Evolutionary conservation across 192 early-diverging fungal genomes (phyloP), one percentile per base, ranked within the genome.

Genomic region (Entomortierella beljakovae): DNA sequence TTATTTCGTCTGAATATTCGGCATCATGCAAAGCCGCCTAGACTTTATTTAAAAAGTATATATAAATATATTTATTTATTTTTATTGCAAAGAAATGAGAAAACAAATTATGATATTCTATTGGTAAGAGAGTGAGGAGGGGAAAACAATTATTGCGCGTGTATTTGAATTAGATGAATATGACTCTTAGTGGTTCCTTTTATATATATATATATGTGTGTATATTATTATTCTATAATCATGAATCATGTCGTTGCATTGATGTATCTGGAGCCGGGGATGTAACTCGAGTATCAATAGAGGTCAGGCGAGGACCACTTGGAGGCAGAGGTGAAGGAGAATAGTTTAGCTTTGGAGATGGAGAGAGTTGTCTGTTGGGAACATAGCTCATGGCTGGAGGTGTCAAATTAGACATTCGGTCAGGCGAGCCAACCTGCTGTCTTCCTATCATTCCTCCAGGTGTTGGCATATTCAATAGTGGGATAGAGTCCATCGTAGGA

Each of bases 371-470:
- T 20, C 66, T 60, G 29, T 56, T 72, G 28, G 61, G 70, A 22
- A 48, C 40, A 46, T 64, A 26, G 16, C 40, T 31, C 61, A 52
- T 59, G 0, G 46, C 54, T 33, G 61, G 70, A 20, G 70, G 64
- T 3, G 66, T 51, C 29, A 57, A 6, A 8, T 56, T 68, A 3
- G 73, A 68, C 42, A 57, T 64, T 0, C 64, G 64, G 23, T 68
- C 64, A 20, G 65, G 73, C 15, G 42, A 50, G 6, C 22, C 53
- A 25, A 56, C 61, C 3, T 49, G 53, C 53, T 68, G 60, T 13
- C 73, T 53, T 35, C 73, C 73, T 68, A 77, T 77, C 66, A 61
- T 77, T 28, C 75, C 75, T 29, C 66, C 66, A 6, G 75, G 75
- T n/a, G 75, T 61, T 18, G 75, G 61, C 75, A 79, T 79, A 62